Evolutionary conservation across 73 alveolate species (phyloP).

Genomic region (Paramecium pentaurelia): DNA sequence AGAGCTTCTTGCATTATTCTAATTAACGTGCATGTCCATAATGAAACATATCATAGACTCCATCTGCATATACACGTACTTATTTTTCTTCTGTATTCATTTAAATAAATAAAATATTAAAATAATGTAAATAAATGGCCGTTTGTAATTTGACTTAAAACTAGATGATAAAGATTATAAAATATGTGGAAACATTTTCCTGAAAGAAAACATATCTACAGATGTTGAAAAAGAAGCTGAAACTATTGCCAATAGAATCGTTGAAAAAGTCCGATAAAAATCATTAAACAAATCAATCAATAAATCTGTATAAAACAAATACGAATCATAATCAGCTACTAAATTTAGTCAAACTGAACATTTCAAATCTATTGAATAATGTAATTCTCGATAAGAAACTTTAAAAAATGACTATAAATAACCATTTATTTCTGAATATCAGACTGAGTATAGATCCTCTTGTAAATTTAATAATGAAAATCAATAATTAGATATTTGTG

Average conservation of each 20-base stretch:
- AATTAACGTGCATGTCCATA: conserved; percentile 90
- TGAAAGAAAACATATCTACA: not conserved
- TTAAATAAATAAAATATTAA: not conserved
- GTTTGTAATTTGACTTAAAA: conserved; percentile 14
- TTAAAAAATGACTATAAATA: not conserved
- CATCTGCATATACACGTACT: conserved; percentile 93
- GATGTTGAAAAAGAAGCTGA: conserved; percentile 29
- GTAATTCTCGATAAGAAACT: not conserved
- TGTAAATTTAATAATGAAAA: not conserved
- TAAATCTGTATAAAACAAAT: not conserved
- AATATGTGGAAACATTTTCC: not conserved
- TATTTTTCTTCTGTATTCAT: conserved; percentile 66
- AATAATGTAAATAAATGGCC: conserved; percentile 49
- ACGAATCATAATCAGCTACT: not conserved
- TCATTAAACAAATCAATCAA: not conserved
- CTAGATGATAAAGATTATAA: conserved; percentile 14
- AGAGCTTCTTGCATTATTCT: conserved; percentile 92
- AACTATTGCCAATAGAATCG: not conserved
- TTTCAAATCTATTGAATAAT: not conserved
- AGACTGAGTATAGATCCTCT: not conserved
- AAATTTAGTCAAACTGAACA: not conserved
- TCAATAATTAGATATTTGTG: not conserved
- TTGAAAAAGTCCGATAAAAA: not conserved
- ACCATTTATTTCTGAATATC: not conserved
- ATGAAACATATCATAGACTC: conserved; percentile 93